Conservation (phyloP, 1,284 basidiomycete species). For the Ceratobasidium sp. region DNA sequence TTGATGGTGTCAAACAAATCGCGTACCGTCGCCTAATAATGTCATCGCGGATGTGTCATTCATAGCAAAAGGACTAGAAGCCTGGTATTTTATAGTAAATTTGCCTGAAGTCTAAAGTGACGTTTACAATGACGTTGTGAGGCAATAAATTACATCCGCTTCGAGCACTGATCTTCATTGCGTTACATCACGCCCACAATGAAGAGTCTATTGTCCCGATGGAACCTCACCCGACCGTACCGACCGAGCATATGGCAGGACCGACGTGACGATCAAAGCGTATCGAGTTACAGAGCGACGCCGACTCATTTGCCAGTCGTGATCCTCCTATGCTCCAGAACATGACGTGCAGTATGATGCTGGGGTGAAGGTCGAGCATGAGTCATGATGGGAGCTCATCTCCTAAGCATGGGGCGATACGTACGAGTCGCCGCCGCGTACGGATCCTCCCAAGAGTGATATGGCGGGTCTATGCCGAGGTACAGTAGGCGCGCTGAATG, state of each 20-base stretch:
- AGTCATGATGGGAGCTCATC: background rate
- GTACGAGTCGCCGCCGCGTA: background rate
- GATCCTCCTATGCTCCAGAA: background rate
- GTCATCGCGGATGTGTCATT: background rate
- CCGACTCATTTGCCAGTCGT: background rate
- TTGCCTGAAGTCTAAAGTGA: background rate
- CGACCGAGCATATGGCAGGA: background rate
- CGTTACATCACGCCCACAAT: background rate
- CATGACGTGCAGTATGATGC: background rate
- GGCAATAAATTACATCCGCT: background rate
- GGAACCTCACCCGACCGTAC: background rate
- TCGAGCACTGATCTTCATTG: background rate
- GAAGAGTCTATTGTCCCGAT: background rate
- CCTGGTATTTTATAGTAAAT: no score
- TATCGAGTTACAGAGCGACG: background rate
- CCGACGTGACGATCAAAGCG: slow-evolving; percentile 1
- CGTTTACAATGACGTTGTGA: background rate
- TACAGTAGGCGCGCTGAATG: background rate
- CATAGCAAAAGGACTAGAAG: background rate
- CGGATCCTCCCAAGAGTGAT: background rate
- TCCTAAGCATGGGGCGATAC: background rate
- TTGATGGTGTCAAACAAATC: background rate
- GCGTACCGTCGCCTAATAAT: background rate
- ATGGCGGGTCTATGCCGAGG: background rate
- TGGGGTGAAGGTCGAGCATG: background rate